Base-by-base conservation (phyloP, 1,284 basidiomycete species). In the Microbotryum lychnidis-dioicae region DNA sequence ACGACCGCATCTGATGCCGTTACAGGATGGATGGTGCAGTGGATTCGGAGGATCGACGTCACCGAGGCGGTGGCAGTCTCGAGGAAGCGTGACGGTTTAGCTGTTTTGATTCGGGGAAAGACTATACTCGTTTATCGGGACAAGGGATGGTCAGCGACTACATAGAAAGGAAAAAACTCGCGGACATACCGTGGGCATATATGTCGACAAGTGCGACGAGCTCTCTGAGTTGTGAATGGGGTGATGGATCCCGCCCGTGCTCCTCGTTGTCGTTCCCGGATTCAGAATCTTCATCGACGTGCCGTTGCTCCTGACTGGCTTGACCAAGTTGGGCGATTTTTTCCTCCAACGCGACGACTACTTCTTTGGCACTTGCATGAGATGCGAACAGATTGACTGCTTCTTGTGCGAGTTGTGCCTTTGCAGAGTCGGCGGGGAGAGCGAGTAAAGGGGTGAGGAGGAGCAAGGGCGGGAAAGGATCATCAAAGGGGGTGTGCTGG, bases 401-500 rank as follows among this genome's bases (percentile, higher is more conserved):
- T 4, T 20, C 6, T 8, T 23, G 23, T 8, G 52, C 31, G 6
- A 6, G 16, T 42, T 42, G 37, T 16, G 37, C 37, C 2, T n/a
- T 23, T 2, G 50, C n/a, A 3, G n/a, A 23, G 3, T 18, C 12
- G 49, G 50, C 23, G 6, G 55, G 31, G 6, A 9, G 25, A 12
- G 44, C 25, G 33, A 60, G 25, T 21, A 52, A 31, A 12, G 62
- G 62, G 18, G 51, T 10, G 37, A 64, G 56, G 27, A 44, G 53
- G n/a, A 50, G 27, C 52, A 64, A 33, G 31, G 57, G 56, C 3
- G 53, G 31, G 37, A 64, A 64, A 2, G 62, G 55, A 29, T 64
- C 58, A 42, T 21, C 16, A 48, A 60, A 63, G 42, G 57, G 47
- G 0, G 55, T 54, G 2, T 48, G 20, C 62, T 63, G 62, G 37